Base-by-base conservation (phyloP, 2,329 filamentous ascomycete genomes). In the Ambrosiella cleistominuta region DNA sequence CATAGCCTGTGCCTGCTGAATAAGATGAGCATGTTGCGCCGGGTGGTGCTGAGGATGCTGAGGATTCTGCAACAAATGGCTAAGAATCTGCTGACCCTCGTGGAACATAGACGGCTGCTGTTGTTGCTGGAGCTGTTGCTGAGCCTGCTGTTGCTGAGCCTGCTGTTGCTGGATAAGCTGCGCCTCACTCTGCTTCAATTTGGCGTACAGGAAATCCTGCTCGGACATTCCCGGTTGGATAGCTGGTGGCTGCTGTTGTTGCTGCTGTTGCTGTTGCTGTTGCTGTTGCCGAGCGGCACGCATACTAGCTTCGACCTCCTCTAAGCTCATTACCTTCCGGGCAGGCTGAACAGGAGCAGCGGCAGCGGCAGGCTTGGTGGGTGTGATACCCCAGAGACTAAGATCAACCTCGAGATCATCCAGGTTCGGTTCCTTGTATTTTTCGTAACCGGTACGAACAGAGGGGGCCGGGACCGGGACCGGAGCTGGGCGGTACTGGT, bases 291-390 rank as follows among this genome's bases (percentile, higher is more conserved):
- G 15, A n/a, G 52, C 44, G 13, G 61, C 76, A 61, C 86, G 81
- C 84, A 98, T 90, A 63, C 88, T 83, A 57, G 91, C 91, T 72
- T 98, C 93, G 17, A 98, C 90, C 72, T 98, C 93, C 68, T 97
- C 93, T 66, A 98, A 70, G 65, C 88, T 97, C 85, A 98, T 83
- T 72, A 96, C 84, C 73, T 90, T 96, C 66, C 82, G 82, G 52
- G 72, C 62, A 19, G 63, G 12, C 9, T 62, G 60, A 36, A 65
- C 65, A 62, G 68, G 65, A 55, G 68, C 64, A 27, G 68, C 61
- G 54, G 67, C 64, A 6, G 67, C 64, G 15, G 69, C 64, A 13
- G 72, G 62, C 63, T 71, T 82, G 40, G 70, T 62, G 15, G 83
- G 80, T 13, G 81, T 80, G 60, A 86, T 81, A 3, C 88, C 88